phyloP scores from a whole-genome alignment of 1,139 yeast species.

The Debaryomyces coudertii region DNA sequence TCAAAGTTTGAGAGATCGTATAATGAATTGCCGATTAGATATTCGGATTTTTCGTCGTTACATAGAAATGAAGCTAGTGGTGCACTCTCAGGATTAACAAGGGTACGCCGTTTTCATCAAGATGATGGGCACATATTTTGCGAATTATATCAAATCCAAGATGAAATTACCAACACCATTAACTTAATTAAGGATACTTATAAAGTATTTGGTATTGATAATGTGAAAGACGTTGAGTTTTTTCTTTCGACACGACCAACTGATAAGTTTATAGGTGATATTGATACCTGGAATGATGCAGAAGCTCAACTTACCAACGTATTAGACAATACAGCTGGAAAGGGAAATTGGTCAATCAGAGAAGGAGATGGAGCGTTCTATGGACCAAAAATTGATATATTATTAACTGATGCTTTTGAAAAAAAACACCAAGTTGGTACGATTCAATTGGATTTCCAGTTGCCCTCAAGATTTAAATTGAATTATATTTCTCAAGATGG shows the following conservation, averaged over 20 bases:
- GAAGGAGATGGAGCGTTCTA: constrained; percentile 98
- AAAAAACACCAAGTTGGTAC: constrained; percentile 96
- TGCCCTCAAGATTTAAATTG: constrained; percentile 83
- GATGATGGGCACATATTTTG: constrained; percentile 99
- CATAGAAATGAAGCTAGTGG: constrained; percentile 97
- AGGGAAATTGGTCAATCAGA: constrained; percentile 67
- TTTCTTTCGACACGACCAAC: constrained; percentile 90
- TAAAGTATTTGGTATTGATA: constrained; percentile 69
- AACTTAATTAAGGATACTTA: constrained; percentile 79
- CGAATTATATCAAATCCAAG: constrained; percentile 74
- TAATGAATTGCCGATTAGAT: constrained; percentile 85
- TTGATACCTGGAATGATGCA: constrained; percentile 83
- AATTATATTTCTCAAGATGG: constrained; percentile 60
- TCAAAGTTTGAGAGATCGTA: constrained; percentile 82
- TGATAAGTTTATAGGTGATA: constrained; percentile 76
- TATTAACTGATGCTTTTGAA: constrained; percentile 78
- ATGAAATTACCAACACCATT: constrained; percentile 75
- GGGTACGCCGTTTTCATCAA: constrained; percentile 96
- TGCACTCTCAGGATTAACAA: constrained; percentile 88
- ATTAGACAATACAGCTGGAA: constrained; percentile 57
- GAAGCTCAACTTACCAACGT: constrained; percentile 72
- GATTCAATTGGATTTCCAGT: constrained; percentile 91
- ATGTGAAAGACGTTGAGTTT: constrained; percentile 55
- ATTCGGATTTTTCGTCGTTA: constrained; percentile 89
- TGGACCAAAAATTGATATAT: constrained; percentile 93